phyloP scores from a whole-genome alignment of 768 basidiomycete genomes.

The Trametes villosa region DNA sequence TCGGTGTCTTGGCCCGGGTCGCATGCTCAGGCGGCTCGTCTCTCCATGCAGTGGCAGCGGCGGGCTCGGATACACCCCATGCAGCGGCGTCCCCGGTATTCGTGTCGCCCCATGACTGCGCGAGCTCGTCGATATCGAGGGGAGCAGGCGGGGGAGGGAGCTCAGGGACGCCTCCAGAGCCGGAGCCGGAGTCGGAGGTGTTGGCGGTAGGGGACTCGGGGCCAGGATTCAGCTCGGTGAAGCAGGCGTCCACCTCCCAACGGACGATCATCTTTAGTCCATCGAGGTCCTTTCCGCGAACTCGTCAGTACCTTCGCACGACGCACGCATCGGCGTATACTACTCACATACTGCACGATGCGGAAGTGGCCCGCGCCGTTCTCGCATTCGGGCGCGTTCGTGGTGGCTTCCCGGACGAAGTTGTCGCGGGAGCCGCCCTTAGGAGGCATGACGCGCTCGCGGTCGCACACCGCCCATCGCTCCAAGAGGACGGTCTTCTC shows the following conservation, averaged over 20 bases:
- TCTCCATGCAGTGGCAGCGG: neutral
- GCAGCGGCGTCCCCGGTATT: neutral
- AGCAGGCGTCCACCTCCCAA: constrained; percentile 36
- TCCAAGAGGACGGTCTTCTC: constrained; percentile 61
- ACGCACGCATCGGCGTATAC: neutral
- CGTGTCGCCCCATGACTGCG: neutral
- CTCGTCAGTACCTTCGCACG: too few species aligned
- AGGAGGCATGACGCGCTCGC: constrained; percentile 19
- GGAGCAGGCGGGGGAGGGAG: neutral
- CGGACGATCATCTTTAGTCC: constrained; percentile 33
- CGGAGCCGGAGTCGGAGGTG: neutral
- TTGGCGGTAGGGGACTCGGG: neutral
- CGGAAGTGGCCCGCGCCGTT: constrained; percentile 23
- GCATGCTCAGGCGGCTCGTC: neutral
- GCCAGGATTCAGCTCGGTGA: constrained; percentile 1
- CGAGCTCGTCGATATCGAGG: neutral
- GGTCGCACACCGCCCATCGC: constrained; percentile 52
- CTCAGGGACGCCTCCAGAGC: neutral
- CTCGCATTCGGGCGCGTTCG: constrained; percentile 23
- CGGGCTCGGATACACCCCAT: neutral
- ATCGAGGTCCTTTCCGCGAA: constrained; percentile 22
- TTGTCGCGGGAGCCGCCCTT: constrained; percentile 34
- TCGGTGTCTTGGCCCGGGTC: neutral
- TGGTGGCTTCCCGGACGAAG: constrained; percentile 47
- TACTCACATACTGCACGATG: constrained; percentile 32